Evolutionary conservation across 345 rosid species (phyloP).

Genomic region (Citrus reticulata): DNA sequence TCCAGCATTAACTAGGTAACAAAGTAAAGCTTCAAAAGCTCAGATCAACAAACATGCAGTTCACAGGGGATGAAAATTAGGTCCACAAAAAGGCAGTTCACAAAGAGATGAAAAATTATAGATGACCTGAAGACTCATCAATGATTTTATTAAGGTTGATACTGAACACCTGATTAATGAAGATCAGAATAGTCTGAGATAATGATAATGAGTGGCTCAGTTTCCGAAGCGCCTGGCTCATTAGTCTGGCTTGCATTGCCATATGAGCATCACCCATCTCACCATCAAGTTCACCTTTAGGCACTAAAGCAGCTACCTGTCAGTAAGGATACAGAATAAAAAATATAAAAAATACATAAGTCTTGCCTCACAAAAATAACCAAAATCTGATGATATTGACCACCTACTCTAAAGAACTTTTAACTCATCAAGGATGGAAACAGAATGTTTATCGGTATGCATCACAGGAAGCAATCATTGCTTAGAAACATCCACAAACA

Average conservation of each 20-base stretch:
- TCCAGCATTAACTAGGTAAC: neutral
- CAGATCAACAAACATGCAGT: neutral
- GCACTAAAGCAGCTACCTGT: conserved; percentile 99
- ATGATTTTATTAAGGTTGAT: neutral
- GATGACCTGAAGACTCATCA: neutral
- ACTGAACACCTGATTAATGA: conserved; percentile 72
- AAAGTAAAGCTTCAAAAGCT: neutral
- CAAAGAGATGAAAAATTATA: neutral
- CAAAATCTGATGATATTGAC: neutral
- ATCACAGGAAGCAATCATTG: neutral
- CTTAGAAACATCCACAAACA: neutral
- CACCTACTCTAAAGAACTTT: neutral
- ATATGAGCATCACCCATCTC: conserved; percentile 99
- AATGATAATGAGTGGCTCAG: conserved; percentile 85
- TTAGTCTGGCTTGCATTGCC: conserved; percentile 99
- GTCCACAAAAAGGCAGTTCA: neutral
- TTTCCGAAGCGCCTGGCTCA: conserved; percentile 99
- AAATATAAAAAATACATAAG: neutral
- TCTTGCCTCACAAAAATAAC: neutral
- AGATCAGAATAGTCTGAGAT: conserved; percentile 76
- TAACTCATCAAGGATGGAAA: neutral
- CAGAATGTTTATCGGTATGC: neutral
- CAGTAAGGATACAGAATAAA: conserved; percentile 3
- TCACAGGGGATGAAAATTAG: neutral
- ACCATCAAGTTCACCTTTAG: conserved; percentile 95